phyloP scores from a whole-genome alignment of 2,329 filamentous ascomycete genomes.

The Cercospora brassicicola region DNA sequence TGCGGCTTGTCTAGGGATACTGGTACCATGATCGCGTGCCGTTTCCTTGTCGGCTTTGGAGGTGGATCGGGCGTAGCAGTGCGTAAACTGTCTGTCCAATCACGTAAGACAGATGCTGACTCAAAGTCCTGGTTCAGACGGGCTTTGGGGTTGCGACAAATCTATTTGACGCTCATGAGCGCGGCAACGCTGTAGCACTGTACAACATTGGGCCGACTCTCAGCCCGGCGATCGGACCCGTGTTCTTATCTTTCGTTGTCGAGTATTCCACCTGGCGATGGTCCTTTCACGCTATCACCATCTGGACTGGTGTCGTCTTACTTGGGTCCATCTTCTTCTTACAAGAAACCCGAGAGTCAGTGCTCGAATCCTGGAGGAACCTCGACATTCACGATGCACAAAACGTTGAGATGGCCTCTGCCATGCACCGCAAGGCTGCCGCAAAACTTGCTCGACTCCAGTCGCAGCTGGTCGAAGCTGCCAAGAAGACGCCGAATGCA shows the following conservation, averaged over 20 bases:
- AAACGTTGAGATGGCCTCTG: too few species aligned
- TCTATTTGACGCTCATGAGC: neutral
- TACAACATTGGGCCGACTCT: neutral
- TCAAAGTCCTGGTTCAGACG: slow-evolving; percentile 44
- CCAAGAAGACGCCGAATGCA: slow-evolving; percentile 21
- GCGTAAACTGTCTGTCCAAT: too few species aligned
- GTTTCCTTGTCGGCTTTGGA: slow-evolving; percentile 37
- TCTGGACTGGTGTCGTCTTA: neutral
- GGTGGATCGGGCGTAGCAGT: slow-evolving; percentile 41
- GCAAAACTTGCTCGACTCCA: slow-evolving; percentile 41
- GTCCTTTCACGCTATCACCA: neutral
- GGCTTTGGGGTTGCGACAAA: slow-evolving; percentile 41
- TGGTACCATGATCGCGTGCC: slow-evolving; percentile 33
- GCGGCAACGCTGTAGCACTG: slow-evolving; percentile 35
- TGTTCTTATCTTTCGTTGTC: neutral
- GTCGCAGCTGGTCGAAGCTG: slow-evolving; percentile 43
- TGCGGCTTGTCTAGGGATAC: slow-evolving; percentile 33
- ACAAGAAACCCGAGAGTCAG: neutral
- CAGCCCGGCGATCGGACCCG: neutral
- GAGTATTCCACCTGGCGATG: neutral
- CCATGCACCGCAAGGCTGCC: too few species aligned
- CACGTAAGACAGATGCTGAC: too few species aligned
- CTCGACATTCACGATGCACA: too few species aligned
- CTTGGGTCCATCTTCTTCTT: neutral
- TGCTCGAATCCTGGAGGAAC: neutral